Evolutionary conservation across 768 basidiomycete species (phyloP).

Genomic region (Termitomyces titanicus): DNA sequence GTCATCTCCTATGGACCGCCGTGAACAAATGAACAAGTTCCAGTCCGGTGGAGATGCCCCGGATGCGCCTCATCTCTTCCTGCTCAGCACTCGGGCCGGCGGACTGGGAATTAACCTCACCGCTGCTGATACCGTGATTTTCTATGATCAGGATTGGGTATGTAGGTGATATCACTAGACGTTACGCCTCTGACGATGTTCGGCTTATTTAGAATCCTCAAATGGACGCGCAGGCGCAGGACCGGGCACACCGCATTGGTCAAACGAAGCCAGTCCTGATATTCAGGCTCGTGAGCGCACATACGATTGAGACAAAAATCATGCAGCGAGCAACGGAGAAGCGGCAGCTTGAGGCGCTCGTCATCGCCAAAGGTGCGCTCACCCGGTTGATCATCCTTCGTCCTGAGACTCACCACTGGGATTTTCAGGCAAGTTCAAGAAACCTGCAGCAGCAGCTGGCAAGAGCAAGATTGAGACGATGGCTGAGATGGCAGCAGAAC

Average conservation of each 20-base stretch:
- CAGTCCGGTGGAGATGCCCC: constrained; percentile 64
- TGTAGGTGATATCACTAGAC: constrained; percentile 10
- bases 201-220: constrained; percentile 69
- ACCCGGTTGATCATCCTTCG: not conserved
- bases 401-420: not conserved
- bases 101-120: constrained; percentile 79
- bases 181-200: not conserved
- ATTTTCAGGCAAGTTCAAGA: constrained; percentile 73
- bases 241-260: constrained; percentile 93
- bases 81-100: constrained; percentile 76
- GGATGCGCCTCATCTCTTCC: constrained; percentile 69
- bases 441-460: constrained; percentile 52
- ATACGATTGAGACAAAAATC: constrained; percentile 91
- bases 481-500: constrained; percentile 74
- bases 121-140: constrained; percentile 88
- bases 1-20: constrained; percentile 76
- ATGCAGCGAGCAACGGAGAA: constrained; percentile 86
- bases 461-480: constrained; percentile 58
- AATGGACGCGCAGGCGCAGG: constrained; percentile 95
- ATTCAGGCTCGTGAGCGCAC: constrained; percentile 80
- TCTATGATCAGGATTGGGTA: constrained; percentile 93
- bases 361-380: constrained; percentile 81
- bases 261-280: constrained; percentile 89
- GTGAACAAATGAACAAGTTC: constrained; percentile 82
- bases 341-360: constrained; percentile 87